Evolutionary conservation across 352 stramenopile genomes (phyloP), one percentile per base, ranked within the genome.

Genomic region (Globisporangium abappressorium): DNA sequence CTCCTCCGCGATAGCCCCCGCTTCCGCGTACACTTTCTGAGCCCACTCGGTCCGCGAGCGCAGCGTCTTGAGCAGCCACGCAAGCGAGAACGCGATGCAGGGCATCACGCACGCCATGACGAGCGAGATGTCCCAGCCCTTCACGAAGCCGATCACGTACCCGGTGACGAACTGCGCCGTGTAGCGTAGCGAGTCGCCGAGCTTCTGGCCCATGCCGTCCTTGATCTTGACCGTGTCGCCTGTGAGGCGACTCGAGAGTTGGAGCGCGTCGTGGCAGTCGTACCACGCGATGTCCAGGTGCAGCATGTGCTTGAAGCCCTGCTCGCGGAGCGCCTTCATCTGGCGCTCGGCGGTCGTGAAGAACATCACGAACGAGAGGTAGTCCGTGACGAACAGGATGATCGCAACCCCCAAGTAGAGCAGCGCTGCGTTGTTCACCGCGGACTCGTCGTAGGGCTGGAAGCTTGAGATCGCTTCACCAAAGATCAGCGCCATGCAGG

Each of bases 201-300:
- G 72, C 66, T 87, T 87, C 14, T 75, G 66, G 24, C 77, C 79
- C 77, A 87, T 87, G 51, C 77, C 79, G 26, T 85, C 73, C 55
- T 83, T 83, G 67, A 87, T 87, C 68, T 84, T 87, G 66, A 83
- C 65, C 2, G 79, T 86, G 49, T 86, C 79, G 15, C 77, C 78
- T 15, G 76, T 78, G 14, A 87, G 60, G 0, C 80, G 80, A 38
- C 51, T 75, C 24, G 78, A 81, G 11, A 88, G 66, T 57, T 85
- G 76, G 26, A 81, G 64, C 15, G 74, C 75, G 41, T 85, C 76
- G 57, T 73, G 62, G 15, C 54, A 20, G 54, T 89, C 80, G 70
- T 84, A 87, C 80, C 80, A 89, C 9, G 55, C n/a, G 30, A 89
- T 81, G 43, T 89, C 74, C 61, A 85, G 59, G 49, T 82, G 68